These are phyloP conservation scores for Cyberlindnera mycetangii DNA, from an alignment of 805 yeast genomes.

Conservation along the genomic window DNA sequence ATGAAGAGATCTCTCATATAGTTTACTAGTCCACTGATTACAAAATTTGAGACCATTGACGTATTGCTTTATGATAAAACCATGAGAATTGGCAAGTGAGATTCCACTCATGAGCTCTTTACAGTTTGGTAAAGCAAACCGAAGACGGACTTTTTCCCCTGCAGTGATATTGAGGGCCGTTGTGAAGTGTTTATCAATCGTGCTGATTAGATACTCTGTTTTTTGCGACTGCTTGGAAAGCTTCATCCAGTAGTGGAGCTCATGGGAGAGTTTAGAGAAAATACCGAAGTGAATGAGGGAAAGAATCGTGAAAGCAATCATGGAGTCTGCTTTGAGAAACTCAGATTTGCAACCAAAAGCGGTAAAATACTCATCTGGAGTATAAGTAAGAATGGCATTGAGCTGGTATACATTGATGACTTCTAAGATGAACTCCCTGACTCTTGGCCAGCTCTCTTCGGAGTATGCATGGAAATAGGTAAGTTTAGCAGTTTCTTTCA, in stretches of 20 bases:
- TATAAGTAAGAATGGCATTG: not conserved
- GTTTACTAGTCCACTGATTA: not conserved
- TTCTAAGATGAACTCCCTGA: not conserved
- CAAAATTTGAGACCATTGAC: not conserved
- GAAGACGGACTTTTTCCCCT: not conserved
- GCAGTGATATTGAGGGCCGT: not conserved
- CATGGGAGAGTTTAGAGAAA: not conserved
- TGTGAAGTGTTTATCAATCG: not conserved
- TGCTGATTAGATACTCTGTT: not conserved
- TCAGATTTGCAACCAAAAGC: not conserved
- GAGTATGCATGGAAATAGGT: constrained; percentile 6
- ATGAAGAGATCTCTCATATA: not conserved
- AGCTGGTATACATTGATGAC: not conserved
- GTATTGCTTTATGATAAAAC: not conserved
- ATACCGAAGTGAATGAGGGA: constrained; percentile 5
- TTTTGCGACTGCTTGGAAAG: not conserved
- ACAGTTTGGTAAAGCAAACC: not conserved
- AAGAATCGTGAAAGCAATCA: not conserved
- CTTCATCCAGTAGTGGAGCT: constrained; percentile 2
- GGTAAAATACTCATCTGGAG: not conserved
- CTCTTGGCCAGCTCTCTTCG: not conserved
- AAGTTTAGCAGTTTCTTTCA: not conserved
- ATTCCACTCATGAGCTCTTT: not conserved
- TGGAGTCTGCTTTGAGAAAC: not conserved
- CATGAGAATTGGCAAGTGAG: not conserved